Evolutionary conservation across 2,329 filamentous ascomycete species (phyloP), one percentile per base, ranked within the genome.

Genomic region (Colletotrichum sansevieriae): DNA sequence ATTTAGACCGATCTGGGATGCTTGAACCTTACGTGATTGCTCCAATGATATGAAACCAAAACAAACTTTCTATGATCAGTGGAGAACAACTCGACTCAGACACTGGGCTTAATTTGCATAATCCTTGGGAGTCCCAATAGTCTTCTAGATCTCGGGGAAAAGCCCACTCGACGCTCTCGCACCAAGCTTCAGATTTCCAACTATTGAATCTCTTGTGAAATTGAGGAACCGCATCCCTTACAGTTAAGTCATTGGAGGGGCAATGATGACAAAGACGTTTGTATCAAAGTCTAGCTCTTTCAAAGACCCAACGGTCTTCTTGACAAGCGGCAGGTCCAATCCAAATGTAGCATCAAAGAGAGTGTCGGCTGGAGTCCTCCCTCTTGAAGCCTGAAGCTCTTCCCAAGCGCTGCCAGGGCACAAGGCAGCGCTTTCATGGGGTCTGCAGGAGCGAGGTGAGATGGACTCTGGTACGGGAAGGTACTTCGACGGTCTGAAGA

Each of bases 401-500:
- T 73, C 68, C 65, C 68, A 74, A 8, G 73, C 66, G 18, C 63
- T 66, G 20, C 71, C 63, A 7, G 73, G 73, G 58, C 72, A 74
- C 9, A 73, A 52, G 8, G 55, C 22, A 29, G 20, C 22, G 20
- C 49, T 49, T 1, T 65, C 47, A 11, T 56, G 46, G 2, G 68
- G 68, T 11, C 49, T 58, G 56, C 71, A 72, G n/a, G 73, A 72
- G 44, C 73, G 71, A 1, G 73, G 72, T 4, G 75, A 52, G 39
- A 79, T 77, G 1, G 54, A 60, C 2, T 72, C 59, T 1, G 81
- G 81, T 3, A 82, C 54, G 1, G 78, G 78, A 0, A 78, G 64
- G 64, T 77, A 75, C 44, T 70, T 54, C 0, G 78, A 79, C 0
- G 81, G 81, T 1, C 81, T 73, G 11, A 82, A 73, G 37, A 76